Evolutionary conservation across 805 yeast species (phyloP).

Genomic region (Hanseniaspora hatyaiensis): DNA sequence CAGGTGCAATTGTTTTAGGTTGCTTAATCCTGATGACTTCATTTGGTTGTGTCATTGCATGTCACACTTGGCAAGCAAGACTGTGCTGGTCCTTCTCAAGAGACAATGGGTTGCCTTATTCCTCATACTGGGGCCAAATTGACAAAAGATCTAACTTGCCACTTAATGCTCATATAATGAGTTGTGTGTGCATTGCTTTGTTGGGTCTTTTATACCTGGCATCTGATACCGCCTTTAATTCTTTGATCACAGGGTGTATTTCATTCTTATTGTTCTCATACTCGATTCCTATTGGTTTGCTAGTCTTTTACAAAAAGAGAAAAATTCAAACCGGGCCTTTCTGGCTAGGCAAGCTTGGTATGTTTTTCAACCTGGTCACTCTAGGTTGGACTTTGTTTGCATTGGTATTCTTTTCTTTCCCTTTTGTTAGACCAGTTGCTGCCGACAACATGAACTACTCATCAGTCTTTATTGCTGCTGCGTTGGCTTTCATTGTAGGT

Average conservation of each 20-base stretch:
- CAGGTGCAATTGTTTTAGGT: slow-evolving; percentile 48
- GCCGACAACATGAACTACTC: slow-evolving; percentile 59
- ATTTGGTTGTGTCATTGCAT: slow-evolving; percentile 50
- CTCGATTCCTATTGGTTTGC: slow-evolving; percentile 43
- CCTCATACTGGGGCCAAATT: slow-evolving; percentile 42
- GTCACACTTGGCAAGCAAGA: slow-evolving; percentile 64
- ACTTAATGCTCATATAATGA: slow-evolving; percentile 49
- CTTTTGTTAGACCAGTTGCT: slow-evolving; percentile 49
- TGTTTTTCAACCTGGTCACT: slow-evolving; percentile 39
- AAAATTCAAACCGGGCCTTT: slow-evolving; percentile 50
- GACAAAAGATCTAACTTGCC: slow-evolving; percentile 47
- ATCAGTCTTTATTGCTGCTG: slow-evolving; percentile 43
- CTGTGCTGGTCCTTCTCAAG: slow-evolving; percentile 63
- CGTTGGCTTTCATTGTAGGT: slow-evolving; percentile 33
- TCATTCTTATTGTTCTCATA: slow-evolving; percentile 51
- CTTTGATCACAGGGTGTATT: slow-evolving; percentile 53
- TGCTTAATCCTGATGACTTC: slow-evolving; percentile 45
- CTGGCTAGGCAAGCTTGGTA: slow-evolving; percentile 51
- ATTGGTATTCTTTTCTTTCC: slow-evolving; percentile 52
- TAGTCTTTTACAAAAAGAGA: slow-evolving; percentile 32
- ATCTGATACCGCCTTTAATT: slow-evolving; percentile 56
- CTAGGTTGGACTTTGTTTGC: slow-evolving; percentile 50
- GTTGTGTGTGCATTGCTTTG: slow-evolving; percentile 41
- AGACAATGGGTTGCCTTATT: slow-evolving; percentile 56
- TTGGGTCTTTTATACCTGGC: slow-evolving; percentile 53